Evolutionary conservation across 2,329 filamentous ascomycete species (phyloP), one percentile per base, ranked within the genome.

Genomic region (Pseudopyricularia cyperi): DNA sequence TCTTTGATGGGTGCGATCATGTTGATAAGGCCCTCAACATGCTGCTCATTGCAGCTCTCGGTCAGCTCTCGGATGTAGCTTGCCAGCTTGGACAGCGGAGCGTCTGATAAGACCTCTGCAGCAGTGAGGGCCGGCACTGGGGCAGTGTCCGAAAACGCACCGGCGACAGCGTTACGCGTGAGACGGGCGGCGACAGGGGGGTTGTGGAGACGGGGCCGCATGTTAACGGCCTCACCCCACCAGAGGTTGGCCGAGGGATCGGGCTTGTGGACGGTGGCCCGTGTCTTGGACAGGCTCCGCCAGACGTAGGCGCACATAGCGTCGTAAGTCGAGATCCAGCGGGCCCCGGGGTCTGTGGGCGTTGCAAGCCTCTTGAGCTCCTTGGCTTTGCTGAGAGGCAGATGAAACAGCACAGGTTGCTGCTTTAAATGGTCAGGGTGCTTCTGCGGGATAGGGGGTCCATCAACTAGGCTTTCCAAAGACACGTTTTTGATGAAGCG

Each of bases 251-350:
- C 52, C 0, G 55, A 52, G 8, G 61, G 58, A 19, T 65, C 60
- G 0, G 62, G 56, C 0, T 65, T 61, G 53, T 65, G 68, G 1
- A 65, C 12, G 0, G 60, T 59, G 0, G 62, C 62, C 2, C 67
- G 60, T 1, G 66, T 55, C 4, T 63, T 61, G 0, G 65, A 61
- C 0, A 68, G 50, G 1, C 57, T 58, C 0, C 68, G 65, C 66
- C 67, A 69, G 14, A 71, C 61, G 30, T 64, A 67, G 2, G 68
- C 67, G 0, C 59, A 62, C 47, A 63, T 65, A 2, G 67, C 68
- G 39, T 71, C 68, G 52, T 70, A 70, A 2, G 64, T 71, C 2
- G 67, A 71, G 11, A 71, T 62, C 65, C 67, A 69, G 6, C n/a
- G n/a, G n/a, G n/a, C n/a, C n/a, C 62, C 67, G 7, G 66, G 64